Conservation (phyloP, 495 filamentous ascomycete genomes). For the Talaromyces nanjingensis region DNA sequence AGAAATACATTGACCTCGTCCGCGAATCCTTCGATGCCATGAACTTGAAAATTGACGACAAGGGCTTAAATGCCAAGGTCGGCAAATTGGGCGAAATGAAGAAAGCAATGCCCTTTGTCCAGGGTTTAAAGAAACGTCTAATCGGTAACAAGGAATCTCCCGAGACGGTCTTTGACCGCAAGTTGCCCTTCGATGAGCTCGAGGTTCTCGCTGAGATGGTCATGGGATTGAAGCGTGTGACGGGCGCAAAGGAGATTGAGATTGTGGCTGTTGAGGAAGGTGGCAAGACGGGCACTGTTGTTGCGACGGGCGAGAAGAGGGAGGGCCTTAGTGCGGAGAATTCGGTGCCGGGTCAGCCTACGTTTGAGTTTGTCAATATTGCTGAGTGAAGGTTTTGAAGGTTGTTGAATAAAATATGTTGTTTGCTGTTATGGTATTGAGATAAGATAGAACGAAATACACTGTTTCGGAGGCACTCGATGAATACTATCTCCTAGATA, state of each 20-base stretch:
- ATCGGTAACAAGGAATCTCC: conserved; percentile 46
- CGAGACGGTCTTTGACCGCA: conserved; percentile 66
- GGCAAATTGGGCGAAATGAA: conserved; percentile 85
- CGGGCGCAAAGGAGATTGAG: conserved; percentile 56
- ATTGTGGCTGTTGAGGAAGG: conserved; percentile 63
- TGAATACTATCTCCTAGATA: background rate
- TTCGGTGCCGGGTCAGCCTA: conserved; percentile 73
- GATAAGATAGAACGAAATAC: background rate
- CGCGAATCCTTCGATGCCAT: conserved; percentile 54
- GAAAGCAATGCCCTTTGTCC: conserved; percentile 96
- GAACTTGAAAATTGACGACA: conserved; percentile 61
- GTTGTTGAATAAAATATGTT: background rate
- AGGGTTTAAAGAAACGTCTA: conserved; percentile 75
- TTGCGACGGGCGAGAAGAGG: conserved; percentile 49
- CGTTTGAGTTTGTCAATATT: conserved; percentile 73
- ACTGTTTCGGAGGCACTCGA: background rate
- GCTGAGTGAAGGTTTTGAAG: conserved; percentile 19
- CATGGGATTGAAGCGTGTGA: conserved; percentile 52
- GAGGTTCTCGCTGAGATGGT: conserved; percentile 57
- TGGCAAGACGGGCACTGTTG: conserved; percentile 54
- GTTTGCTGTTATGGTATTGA: background rate
- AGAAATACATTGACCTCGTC: conserved; percentile 79
- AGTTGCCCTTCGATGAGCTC: conserved; percentile 80
- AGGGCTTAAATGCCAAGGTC: conserved; percentile 65
- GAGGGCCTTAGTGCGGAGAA: conserved; percentile 52